These are phyloP conservation scores for Selaginella moellendorffii DNA, from an alignment of 75 land plant species.

Conservation along the genomic window DNA sequence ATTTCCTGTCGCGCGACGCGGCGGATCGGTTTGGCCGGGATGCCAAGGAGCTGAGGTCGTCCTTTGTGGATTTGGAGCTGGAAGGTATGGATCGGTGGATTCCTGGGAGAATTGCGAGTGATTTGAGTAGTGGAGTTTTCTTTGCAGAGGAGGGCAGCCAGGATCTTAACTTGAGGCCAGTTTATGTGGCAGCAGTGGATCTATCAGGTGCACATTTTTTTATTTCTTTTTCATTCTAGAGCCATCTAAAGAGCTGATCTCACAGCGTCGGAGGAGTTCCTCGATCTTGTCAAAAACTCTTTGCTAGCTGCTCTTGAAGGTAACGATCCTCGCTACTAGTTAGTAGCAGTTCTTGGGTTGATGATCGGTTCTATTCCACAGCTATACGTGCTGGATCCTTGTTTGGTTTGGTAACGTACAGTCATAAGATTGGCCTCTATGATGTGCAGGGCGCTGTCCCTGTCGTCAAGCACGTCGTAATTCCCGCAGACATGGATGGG, in stretches of 20 bases:
- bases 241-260: background rate
- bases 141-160: constrained; percentile 34
- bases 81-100: constrained; percentile 30
- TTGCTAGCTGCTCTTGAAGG: constrained; percentile 96
- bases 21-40: constrained; percentile 41
- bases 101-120: no score
- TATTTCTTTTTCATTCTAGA: constrained; percentile 5
- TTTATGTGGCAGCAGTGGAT: constrained; percentile 95
- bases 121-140: no score
- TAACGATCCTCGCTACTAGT: no score
- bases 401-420: constrained; percentile 89
- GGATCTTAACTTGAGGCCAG: constrained; percentile 65
- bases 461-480: background rate
- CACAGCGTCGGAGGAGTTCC: constrained; percentile 96
- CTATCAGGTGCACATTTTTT: constrained; percentile 89
- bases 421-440: constrained; percentile 42
- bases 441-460: background rate
- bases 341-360: no score
- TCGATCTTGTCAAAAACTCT: constrained; percentile 93
- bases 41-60: constrained; percentile 62
- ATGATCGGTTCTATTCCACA: constrained; percentile 15
- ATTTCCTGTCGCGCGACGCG: constrained; percentile 38
- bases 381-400: constrained; percentile 79
- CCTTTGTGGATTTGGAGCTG: constrained; percentile 80
- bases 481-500: background rate